These are phyloP conservation scores for Globisporangium middletonii DNA, from an alignment of 352 stramenopile genomes.

Conservation along the genomic window DNA sequence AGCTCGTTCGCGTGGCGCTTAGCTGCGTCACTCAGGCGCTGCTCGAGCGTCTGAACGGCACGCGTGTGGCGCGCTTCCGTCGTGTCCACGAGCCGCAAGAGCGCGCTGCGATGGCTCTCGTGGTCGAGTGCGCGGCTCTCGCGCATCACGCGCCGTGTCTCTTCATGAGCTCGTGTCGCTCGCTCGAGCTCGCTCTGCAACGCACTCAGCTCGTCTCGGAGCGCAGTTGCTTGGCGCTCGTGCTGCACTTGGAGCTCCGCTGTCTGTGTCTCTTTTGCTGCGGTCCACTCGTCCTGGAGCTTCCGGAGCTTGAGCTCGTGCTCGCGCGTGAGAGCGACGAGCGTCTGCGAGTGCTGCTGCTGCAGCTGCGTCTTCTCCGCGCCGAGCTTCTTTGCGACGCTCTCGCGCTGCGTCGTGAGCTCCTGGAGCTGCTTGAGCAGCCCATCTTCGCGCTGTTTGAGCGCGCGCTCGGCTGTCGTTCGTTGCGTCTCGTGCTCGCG, in stretches of 20 bases:
- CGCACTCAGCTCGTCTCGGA: slow-evolving; percentile 16
- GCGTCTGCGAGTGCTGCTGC: slow-evolving; percentile 14
- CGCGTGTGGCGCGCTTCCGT: neutral
- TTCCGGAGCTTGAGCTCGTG: slow-evolving; percentile 8
- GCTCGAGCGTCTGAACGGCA: neutral
- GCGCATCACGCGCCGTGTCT: slow-evolving; percentile 11
- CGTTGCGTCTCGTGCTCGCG: slow-evolving; percentile 24
- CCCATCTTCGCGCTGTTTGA: slow-evolving; percentile 39
- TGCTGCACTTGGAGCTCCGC: slow-evolving; percentile 17
- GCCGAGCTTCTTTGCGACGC: slow-evolving; percentile 18
- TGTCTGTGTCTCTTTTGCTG: slow-evolving; percentile 9
- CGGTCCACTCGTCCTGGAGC: slow-evolving; percentile 16
- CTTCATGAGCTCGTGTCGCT: neutral
- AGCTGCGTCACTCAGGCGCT: neutral
- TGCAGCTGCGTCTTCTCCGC: slow-evolving; percentile 21
- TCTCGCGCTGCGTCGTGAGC: slow-evolving; percentile 23
- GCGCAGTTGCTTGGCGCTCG: slow-evolving; percentile 18
- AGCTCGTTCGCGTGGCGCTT: slow-evolving; percentile 15
- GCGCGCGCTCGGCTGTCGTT: slow-evolving; percentile 20
- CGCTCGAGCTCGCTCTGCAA: slow-evolving; percentile 7
- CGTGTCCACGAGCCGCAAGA: neutral
- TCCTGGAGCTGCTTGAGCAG: slow-evolving; percentile 33
- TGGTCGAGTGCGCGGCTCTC: slow-evolving; percentile 13
- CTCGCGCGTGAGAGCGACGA: slow-evolving; percentile 15
- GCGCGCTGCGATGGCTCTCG: slow-evolving; percentile 8